Evolutionary conservation across 2,329 filamentous ascomycete species (phyloP), one percentile per base, ranked within the genome.

Genomic region (Coniochaeta hoffmannii): DNA sequence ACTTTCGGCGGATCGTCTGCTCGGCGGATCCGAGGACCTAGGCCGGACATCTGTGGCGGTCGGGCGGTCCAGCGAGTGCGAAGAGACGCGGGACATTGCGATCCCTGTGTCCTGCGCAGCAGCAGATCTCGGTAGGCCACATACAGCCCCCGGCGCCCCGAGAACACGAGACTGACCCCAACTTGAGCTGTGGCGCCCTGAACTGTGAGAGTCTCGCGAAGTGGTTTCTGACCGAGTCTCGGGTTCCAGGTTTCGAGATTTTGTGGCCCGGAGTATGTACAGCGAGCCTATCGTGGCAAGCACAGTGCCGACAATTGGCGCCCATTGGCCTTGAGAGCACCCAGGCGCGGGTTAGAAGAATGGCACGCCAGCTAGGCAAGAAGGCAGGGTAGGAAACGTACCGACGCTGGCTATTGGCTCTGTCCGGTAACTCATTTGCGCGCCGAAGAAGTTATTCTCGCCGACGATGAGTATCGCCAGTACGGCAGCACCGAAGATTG

Each of bases 361-460:
- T n/a, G 28, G 34, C 63, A 50, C 26, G 51, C 57, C 10, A 10
- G 44, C 31, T 15, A 15, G 24, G 15, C 24, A 56, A 26, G 12
- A 12, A 15, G 28, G 14, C 32, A 19, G 19, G 36, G 36, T 14
- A 34, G 32, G 9, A 15, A 4, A 68, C 75, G 60, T 68, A 82
- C 82, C 83, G 51, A 87, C 74, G 58, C 78, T 84, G 5, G 72
- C 72, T 53, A 87, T 80, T 0, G 83, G 82, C 58, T 88, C 85
- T 0, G 81, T 86, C 58, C 85, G 75, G 57, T 80, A 85, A 0
- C 59, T 61, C 3, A 88, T 72, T 55, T 79, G 80, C 0, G 55
- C 19, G 50, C 80, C 86, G 60, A 76, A 87, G 59, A 88, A 83
- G 60, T 88, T 88, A 31, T 73, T 72, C 66, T 88, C 85, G 0